phyloP scores from a whole-genome alignment of 1,284 basidiomycete species.

The Tilletia caries region DNA sequence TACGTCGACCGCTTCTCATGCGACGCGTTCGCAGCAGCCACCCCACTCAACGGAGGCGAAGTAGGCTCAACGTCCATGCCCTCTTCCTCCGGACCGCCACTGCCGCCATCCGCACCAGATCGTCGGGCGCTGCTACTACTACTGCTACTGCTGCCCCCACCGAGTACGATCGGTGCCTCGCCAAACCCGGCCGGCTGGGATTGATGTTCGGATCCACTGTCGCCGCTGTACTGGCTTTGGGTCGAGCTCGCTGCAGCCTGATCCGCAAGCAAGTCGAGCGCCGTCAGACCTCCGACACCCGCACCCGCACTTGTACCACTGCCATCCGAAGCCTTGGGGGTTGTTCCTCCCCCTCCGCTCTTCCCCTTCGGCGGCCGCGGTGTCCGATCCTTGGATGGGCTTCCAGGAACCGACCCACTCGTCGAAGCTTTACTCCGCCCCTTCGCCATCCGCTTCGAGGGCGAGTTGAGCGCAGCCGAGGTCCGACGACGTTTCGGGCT shows the following conservation, averaged over 20 bases:
- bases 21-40: neutral
- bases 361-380: neutral
- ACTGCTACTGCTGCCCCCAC: too few species aligned
- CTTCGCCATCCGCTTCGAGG: constrained; percentile 3
- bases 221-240: constrained; percentile 31
- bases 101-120: neutral
- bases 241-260: constrained; percentile 50
- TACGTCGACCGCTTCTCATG: constrained; percentile 50
- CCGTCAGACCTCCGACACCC: constrained; percentile 25
- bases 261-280: constrained; percentile 51
- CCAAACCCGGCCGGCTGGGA: neutral
- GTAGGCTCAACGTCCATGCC: constrained; percentile 14
- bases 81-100: constrained; percentile 17
- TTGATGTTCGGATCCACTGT: constrained; percentile 4
- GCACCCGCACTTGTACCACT: too few species aligned
- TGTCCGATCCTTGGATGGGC: constrained; percentile 5
- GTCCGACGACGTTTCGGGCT: constrained; percentile 50
- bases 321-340: neutral
- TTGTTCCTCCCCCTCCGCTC: neutral
- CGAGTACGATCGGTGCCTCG: too few species aligned
- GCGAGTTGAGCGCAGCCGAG: constrained; percentile 23
- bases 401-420: neutral
- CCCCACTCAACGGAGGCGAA: too few species aligned
- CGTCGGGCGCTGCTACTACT: too few species aligned
- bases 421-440: neutral